Percentiles rank a stretch among this genome's conserved stretches.
Conservation (phyloP, 306 rosid species). For the Sechiopsis laciniata region DNA sequence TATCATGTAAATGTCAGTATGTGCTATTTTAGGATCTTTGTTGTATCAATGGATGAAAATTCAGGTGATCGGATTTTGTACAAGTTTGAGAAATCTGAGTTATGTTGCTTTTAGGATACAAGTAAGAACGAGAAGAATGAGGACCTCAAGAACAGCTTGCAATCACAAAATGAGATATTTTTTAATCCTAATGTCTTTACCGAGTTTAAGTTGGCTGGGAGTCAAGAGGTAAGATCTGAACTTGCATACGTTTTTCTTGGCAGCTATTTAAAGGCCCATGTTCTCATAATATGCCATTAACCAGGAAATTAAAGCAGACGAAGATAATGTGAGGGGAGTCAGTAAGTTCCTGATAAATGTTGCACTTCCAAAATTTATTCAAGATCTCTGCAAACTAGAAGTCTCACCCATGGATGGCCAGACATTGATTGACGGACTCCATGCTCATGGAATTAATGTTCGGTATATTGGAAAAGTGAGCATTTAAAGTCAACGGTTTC, state of each 20-base stretch:
- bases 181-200: conserved; percentile 94
- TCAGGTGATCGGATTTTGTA: neutral
- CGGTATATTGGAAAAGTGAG: conserved; percentile 93
- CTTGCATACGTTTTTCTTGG: neutral
- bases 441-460: conserved; percentile 95
- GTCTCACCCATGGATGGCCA: conserved; percentile 99
- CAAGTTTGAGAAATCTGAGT: conserved; percentile 14
- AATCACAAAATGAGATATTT: conserved; percentile 42
- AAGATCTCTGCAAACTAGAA: conserved; percentile 96
- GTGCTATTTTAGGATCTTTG: neutral
- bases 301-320: conserved; percentile 85
- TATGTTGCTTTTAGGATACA: conserved; percentile 39
- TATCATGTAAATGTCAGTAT: neutral
- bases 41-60: neutral
- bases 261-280: neutral
- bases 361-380: conserved; percentile 88
- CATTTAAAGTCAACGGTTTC: neutral
- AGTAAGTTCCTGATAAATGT: conserved; percentile 65
- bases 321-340: conserved; percentile 79
- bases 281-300: conserved; percentile 26
- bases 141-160: conserved; percentile 45
- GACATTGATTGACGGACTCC: conserved; percentile 92
- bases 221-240: conserved; percentile 44
- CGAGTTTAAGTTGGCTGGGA: conserved; percentile 83
- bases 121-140: conserved; percentile 39